Percentiles rank a stretch among this genome's conserved stretches.
Conservation (phyloP, 305 asterid species). For the Stenogyne calaminthoides region DNA sequence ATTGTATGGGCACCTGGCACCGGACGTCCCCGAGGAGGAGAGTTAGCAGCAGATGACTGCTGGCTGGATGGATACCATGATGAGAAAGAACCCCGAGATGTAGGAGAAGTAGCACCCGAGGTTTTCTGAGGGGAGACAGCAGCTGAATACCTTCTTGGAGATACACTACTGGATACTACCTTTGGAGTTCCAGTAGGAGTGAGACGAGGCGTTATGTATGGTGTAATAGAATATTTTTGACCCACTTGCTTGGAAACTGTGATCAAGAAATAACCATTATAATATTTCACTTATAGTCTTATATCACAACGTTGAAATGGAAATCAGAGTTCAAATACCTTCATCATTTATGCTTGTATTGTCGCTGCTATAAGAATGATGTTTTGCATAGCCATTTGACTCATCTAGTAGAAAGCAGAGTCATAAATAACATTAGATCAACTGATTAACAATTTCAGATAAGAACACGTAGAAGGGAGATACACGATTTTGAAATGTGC, state of each 20-base stretch:
- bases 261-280: constrained; percentile 26
- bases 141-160: constrained; percentile 80
- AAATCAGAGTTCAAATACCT: constrained; percentile 41
- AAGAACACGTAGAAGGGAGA: not conserved
- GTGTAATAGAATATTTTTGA: constrained; percentile 57
- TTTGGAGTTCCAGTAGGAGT: constrained; percentile 86
- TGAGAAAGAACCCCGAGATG: constrained; percentile 65
- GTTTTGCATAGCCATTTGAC: constrained; percentile 50
- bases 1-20: constrained; percentile 61
- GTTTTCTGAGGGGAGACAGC: constrained; percentile 73
- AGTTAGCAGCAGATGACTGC: constrained; percentile 98
- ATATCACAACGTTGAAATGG: constrained; percentile 9
- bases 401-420: constrained; percentile 54
- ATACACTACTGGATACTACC: constrained; percentile 58
- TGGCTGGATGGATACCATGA: constrained; percentile 95
- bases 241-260: constrained; percentile 66
- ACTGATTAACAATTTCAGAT: constrained; percentile 19
- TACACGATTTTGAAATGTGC: not conserved
- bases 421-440: constrained; percentile 11
- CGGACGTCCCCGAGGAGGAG: constrained; percentile 84
- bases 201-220: constrained; percentile 73
- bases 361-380: constrained; percentile 54
- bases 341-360: constrained; percentile 49
- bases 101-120: constrained; percentile 72
- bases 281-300: not conserved